A percentile compares a stretch with the other conserved stretches of the same genome.
phyloP scores from a whole-genome alignment of 768 basidiomycete species.

The Tricholoma terreum region DNA sequence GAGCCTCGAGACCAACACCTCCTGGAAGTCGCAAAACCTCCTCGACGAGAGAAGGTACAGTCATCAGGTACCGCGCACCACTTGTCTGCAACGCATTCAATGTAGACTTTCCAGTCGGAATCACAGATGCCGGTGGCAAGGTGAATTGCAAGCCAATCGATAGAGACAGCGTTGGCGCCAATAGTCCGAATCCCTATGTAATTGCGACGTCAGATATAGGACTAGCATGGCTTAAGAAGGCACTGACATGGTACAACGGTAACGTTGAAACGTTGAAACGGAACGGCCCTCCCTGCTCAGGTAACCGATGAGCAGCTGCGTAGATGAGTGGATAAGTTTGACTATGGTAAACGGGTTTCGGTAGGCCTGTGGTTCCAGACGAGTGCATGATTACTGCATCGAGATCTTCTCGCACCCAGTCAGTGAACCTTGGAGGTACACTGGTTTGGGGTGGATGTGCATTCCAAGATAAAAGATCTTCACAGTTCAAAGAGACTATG shows the following conservation, averaged over 20 bases:
- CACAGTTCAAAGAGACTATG: conserved; percentile 24
- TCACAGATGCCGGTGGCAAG: conserved; percentile 30
- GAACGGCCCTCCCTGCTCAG: conserved; percentile 26
- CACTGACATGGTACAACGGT: conserved; percentile 37
- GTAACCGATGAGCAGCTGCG: conserved; percentile 33
- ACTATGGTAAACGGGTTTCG: conserved; percentile 41
- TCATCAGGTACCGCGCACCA: conserved; percentile 31
- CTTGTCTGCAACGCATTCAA: conserved; percentile 20
- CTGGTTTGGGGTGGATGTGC: conserved; percentile 10
- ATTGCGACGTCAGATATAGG: background rate
- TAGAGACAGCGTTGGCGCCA: conserved; percentile 33
- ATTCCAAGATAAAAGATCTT: conserved; percentile 24
- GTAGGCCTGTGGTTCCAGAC: conserved; percentile 49
- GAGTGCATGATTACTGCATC: conserved; percentile 47
- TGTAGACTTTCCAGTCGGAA: conserved; percentile 34
- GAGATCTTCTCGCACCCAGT: conserved; percentile 25
- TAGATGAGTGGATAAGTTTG: conserved; percentile 32
- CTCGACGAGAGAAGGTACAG: conserved; percentile 40
- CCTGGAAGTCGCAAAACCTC: conserved; percentile 28
- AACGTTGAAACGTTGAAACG: conserved; percentile 34
- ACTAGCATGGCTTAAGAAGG: background rate
- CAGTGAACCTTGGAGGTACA: conserved; percentile 25
- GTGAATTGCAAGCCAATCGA: conserved; percentile 38
- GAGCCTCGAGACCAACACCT: conserved; percentile 24
- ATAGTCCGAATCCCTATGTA: conserved; percentile 35